Evolutionary conservation across 768 basidiomycete species (phyloP).

Genomic region (Amanita pallidorosea): DNA sequence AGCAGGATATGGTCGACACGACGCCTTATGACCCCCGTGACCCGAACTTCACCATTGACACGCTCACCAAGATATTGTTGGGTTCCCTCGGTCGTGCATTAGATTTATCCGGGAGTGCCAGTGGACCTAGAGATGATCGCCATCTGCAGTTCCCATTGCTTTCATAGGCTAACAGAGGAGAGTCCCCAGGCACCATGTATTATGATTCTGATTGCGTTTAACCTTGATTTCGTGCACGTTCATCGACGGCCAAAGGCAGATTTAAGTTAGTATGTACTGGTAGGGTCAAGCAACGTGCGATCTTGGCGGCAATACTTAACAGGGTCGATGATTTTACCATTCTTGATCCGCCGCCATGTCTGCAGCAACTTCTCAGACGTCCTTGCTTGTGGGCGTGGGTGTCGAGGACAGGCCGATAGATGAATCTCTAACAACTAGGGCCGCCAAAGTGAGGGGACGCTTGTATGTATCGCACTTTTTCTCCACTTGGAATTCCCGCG

Average conservation of each 20-base stretch:
- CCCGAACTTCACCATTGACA: conserved; percentile 22
- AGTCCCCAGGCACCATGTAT: neutral
- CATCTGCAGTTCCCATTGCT: neutral
- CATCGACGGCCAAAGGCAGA: neutral
- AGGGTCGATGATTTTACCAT: neutral
- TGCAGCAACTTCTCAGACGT: neutral
- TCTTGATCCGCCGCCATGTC: neutral
- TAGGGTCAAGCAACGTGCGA: too few relatives aligned
- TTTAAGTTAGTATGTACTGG: neutral
- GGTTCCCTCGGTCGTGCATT: conserved; percentile 49
- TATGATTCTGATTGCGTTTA: neutral
- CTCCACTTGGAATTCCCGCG: conserved; percentile 20
- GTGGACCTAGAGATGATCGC: neutral
- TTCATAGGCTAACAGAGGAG: neutral
- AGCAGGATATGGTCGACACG: conserved; percentile 63
- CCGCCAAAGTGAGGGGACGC: neutral
- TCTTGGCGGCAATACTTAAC: too few relatives aligned
- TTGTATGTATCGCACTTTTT: conserved; percentile 18
- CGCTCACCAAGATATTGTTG: conserved; percentile 53
- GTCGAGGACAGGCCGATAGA: too few relatives aligned
- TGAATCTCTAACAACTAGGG: too few relatives aligned
- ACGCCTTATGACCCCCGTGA: conserved; percentile 30
- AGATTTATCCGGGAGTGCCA: neutral
- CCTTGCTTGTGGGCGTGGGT: neutral
- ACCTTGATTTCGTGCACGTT: neutral